These are phyloP conservation scores for Laburnicola sp. DNA, from an alignment of 2,329 filamentous ascomycete genomes.

Conservation along the genomic window DNA sequence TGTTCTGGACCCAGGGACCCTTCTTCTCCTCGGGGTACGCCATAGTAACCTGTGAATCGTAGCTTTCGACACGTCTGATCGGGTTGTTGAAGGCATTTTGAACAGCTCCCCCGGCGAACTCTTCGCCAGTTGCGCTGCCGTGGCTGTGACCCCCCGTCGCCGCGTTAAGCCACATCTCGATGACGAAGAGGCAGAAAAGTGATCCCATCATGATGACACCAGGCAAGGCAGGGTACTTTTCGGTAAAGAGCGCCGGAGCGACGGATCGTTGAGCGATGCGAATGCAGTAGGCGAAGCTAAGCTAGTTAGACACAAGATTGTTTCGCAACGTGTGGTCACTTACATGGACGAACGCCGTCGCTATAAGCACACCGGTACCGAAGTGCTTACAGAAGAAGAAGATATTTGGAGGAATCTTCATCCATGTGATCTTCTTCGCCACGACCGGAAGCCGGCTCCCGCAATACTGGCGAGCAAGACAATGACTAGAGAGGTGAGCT, in stretches of 20 bases:
- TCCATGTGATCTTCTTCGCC: slow-evolving; percentile 58
- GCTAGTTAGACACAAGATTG: slow-evolving; percentile 11
- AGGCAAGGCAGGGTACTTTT: slow-evolving; percentile 63
- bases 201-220: slow-evolving; percentile 68
- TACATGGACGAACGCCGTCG: slow-evolving; percentile 78
- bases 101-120: slow-evolving; percentile 34
- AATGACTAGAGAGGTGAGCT: slow-evolving; percentile 38
- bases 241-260: slow-evolving; percentile 64
- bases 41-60: slow-evolving; percentile 43
- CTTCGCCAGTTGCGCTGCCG: slow-evolving; percentile 57
- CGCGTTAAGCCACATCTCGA: slow-evolving; percentile 64
- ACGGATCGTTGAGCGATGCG: slow-evolving; percentile 49
- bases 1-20: slow-evolving; percentile 34
- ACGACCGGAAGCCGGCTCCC: slow-evolving; percentile 46
- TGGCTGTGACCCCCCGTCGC: slow-evolving; percentile 64
- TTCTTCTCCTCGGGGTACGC: slow-evolving; percentile 39
- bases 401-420: slow-evolving; percentile 60
- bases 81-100: slow-evolving; percentile 38
- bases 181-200: slow-evolving; percentile 63
- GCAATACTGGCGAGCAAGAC: slow-evolving; percentile 43
- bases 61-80: slow-evolving; percentile 36
- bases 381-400: slow-evolving; percentile 66
- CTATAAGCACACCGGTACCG: slow-evolving; percentile 79
- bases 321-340: slow-evolving; percentile 8
- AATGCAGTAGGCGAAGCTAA: slow-evolving; percentile 62